Evolutionary conservation across 495 filamentous ascomycete genomes (phyloP).

Genomic region (Gamarada debralockiae): DNA sequence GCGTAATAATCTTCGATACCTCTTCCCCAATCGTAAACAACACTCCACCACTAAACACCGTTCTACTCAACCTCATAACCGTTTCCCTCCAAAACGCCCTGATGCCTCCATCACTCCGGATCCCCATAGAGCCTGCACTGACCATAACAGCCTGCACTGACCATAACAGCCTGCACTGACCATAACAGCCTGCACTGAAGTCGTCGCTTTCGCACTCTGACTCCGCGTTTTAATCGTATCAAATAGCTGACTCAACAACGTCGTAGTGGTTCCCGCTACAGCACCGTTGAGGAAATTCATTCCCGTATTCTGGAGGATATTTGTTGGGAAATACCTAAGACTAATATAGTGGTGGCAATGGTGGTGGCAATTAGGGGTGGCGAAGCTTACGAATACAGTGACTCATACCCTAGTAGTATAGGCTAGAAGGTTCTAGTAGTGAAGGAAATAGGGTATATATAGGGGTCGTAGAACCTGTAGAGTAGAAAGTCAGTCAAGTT

Average conservation of each 20-base stretch:
- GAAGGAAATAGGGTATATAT: too few relatives aligned
- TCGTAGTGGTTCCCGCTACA: constrained; percentile 57
- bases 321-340: too few relatives aligned
- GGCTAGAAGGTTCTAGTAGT: too few relatives aligned
- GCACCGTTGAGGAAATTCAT: constrained; percentile 60
- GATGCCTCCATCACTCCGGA: constrained; percentile 52
- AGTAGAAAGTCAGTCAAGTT: too few relatives aligned
- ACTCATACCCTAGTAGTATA: too few relatives aligned
- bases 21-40: constrained; percentile 22
- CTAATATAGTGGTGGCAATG: too few relatives aligned
- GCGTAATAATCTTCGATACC: constrained; percentile 18
- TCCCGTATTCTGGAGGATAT: constrained; percentile 16
- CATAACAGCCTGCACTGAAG: constrained; percentile 48
- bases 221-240: constrained; percentile 63
- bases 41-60: constrained; percentile 56
- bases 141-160: too few relatives aligned
- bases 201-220: constrained; percentile 52
- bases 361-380: too few relatives aligned
- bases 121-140: too few relatives aligned
- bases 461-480: too few relatives aligned
- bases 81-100: constrained; percentile 64
- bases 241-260: constrained; percentile 61
- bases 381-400: too few relatives aligned
- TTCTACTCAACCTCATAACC: constrained; percentile 60
- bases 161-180: constrained; percentile 52